Evolutionary conservation across 75 land plant species (phyloP), one percentile per base, ranked within the genome.

Genomic region (Isoetes taiwanensis): DNA sequence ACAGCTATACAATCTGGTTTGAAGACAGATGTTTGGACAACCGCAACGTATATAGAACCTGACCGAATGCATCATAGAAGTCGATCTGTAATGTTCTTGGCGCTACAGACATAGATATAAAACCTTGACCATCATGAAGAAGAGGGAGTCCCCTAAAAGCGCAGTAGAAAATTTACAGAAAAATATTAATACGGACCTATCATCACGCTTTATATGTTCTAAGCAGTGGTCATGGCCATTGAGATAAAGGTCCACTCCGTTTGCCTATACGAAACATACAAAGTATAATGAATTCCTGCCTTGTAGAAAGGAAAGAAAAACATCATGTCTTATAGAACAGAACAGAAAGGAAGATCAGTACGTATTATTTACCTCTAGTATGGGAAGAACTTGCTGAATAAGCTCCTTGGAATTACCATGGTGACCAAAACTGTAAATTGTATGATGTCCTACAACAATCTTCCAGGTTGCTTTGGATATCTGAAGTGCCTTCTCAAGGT

Each of bases 141-240:
- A 86, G 80, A 46, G 69, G 70, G 32, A 86, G 31, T 14, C 74
- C 79, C 6, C 1, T 5, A 30, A 34, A 34, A 32, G 21, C 38
- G 17, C 3, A n/a, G 39, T 14, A 37, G 12, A 37, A 10, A 14
- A 9, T 37, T 37, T 37, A 14, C 14, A 9, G 14, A 37, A 14
- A 9, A 37, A 37, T 37, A 37, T 37, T 37, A 9, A 37, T 14
- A 9, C 14, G 3, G 54, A 90, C 97, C 94, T 81, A 60, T 72
- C 64, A 0, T 19, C 32, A 43, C 77, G 80, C 37, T 73, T 81
- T 12, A 93, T 93, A 57, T 79, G 80, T 39, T 87, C 78, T 37
- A 93, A 75, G 63, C 96, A 88, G 68, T 93, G 98, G 43, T 93
- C 98, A 61, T 93, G 98, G 1, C 98, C 95, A 42, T 93, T 93